Base-by-base conservation (phyloP, 208 protist genomes). In the Acanthamoeba healyi region DNA sequence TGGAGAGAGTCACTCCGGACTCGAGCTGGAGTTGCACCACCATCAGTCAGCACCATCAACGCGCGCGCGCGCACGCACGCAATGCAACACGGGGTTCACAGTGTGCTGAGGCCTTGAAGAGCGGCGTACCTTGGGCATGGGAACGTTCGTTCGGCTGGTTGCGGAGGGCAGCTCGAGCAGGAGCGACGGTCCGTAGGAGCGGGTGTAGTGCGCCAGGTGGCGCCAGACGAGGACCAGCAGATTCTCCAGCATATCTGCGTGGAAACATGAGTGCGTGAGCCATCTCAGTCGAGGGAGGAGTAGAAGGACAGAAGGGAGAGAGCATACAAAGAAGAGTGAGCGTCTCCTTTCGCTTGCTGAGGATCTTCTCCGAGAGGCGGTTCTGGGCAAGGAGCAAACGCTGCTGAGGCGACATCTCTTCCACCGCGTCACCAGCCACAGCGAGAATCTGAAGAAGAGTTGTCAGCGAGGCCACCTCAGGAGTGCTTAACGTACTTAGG, bases 201-300 rank as follows among this genome's bases (percentile, higher is more conserved):
- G 67, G 1, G 65, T 93, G 89, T 82, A 93, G 89, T 93, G 67
- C 0, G 46, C 26, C 10, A 93, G 65, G 51, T 93, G 89, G 9
- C 70, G 40, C 89, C 89, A 93, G 14, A 82, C 49, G n/a, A 93
- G 32, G 34, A 93, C 29, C 58, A 93, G 24, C 32, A 82, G 22
- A 29, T 93, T 93, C 89, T 93, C 89, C 58, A 93, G 24, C 46
- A 93, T 93, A 42, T 93, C 89, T 93, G 46, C 6, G 26, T 36
- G 2, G 81, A 65, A 14, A 14, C 49, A 56, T 14, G 7, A 14
- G 0, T 26, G 49, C 49, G 19, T 24, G 19, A 56, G 49, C 2
- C 17, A 22, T 54, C 10, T 70, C 19, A 34, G 26, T 34, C 14
- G 19, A 44, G 40, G 70, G 24, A n/a, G 32, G 6, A 14, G 81